Percentiles rank a stretch among this genome's conserved stretches.
phyloP scores from a whole-genome alignment of 768 basidiomycete genomes.

The Boletus eberwhitei region DNA sequence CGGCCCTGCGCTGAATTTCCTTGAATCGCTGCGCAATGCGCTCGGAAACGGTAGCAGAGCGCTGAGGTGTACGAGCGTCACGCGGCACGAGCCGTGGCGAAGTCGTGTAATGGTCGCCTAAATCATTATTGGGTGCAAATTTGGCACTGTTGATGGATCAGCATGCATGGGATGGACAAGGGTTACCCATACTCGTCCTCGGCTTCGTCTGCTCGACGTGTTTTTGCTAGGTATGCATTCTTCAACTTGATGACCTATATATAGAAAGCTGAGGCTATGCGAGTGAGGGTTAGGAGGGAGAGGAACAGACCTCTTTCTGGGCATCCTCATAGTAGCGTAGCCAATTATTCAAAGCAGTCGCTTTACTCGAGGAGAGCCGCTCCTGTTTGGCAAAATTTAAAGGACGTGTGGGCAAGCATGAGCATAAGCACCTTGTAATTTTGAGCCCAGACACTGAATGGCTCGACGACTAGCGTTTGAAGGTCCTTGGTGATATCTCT shows the following conservation, averaged over 20 bases:
- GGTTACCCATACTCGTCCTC: conserved; percentile 79
- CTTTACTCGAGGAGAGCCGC: conserved; percentile 56
- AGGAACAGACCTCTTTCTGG: conserved; percentile 53
- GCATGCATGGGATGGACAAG: not conserved
- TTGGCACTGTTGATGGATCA: conserved; percentile 57
- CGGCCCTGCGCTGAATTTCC: conserved; percentile 64
- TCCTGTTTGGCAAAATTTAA: conserved; percentile 40
- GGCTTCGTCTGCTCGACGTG: conserved; percentile 82
- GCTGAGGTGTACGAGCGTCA: conserved; percentile 52
- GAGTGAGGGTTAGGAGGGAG: not conserved
- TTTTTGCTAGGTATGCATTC: conserved; percentile 72
- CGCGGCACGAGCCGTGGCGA: conserved; percentile 66
- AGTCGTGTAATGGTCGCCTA: conserved; percentile 74
- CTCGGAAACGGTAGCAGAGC: conserved; percentile 81
- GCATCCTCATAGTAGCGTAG: conserved; percentile 68
- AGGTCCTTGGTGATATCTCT: conserved; percentile 71
- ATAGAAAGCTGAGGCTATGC: not conserved
- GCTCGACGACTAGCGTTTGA: conserved; percentile 68
- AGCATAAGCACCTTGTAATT: conserved; percentile 54
- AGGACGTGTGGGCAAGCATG: conserved; percentile 6
- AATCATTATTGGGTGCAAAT: conserved; percentile 71
- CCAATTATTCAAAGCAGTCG: conserved; percentile 62
- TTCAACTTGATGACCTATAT: conserved; percentile 61
- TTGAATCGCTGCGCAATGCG: conserved; percentile 81
- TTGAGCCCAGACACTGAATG: conserved; percentile 78